Evolutionary conservation across 1,139 yeast species (phyloP).

Genomic region (Lodderomyces orthopsilosis): DNA sequence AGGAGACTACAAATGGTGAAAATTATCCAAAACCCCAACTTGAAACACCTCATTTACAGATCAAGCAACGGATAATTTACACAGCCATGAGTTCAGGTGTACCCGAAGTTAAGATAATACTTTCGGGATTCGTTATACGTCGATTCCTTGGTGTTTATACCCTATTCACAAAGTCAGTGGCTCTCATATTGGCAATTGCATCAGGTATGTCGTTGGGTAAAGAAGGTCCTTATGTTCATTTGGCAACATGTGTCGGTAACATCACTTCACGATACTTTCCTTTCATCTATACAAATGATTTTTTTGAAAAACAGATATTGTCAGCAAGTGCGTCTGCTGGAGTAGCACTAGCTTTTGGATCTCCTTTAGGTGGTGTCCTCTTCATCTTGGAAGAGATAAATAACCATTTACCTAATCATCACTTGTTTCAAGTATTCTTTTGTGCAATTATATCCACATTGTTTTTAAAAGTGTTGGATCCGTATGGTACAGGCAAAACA

Average conservation of each 20-base stretch:
- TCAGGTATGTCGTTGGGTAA: slow-evolving; percentile 67
- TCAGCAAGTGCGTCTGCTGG: slow-evolving; percentile 70
- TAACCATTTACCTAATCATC: slow-evolving; percentile 57
- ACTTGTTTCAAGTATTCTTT: slow-evolving; percentile 56
- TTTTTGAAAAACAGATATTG: slow-evolving; percentile 55
- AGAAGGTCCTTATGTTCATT: slow-evolving; percentile 72
- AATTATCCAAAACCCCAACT: background rate
- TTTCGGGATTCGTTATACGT: slow-evolving; percentile 56
- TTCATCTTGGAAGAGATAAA: slow-evolving; percentile 66
- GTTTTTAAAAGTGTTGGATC: slow-evolving; percentile 55
- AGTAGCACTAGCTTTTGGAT: slow-evolving; percentile 68
- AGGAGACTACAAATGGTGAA: background rate
- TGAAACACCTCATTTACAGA: slow-evolving; percentile 1
- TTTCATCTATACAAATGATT: slow-evolving; percentile 48
- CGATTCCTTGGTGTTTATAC: slow-evolving; percentile 56
- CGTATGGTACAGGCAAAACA: slow-evolving; percentile 63
- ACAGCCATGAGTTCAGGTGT: slow-evolving; percentile 66
- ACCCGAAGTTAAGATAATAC: slow-evolving; percentile 58
- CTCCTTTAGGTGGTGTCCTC: slow-evolving; percentile 67
- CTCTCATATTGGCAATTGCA: slow-evolving; percentile 58
- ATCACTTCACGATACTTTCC: slow-evolving; percentile 52
- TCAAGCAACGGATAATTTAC: slow-evolving; percentile 36
- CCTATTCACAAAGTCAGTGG: slow-evolving; percentile 48
- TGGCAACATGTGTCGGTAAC: slow-evolving; percentile 67
- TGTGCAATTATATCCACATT: slow-evolving; percentile 60